Conservation (phyloP, 148 eudicot genomes). For the Selenicereus undatus region DNA sequence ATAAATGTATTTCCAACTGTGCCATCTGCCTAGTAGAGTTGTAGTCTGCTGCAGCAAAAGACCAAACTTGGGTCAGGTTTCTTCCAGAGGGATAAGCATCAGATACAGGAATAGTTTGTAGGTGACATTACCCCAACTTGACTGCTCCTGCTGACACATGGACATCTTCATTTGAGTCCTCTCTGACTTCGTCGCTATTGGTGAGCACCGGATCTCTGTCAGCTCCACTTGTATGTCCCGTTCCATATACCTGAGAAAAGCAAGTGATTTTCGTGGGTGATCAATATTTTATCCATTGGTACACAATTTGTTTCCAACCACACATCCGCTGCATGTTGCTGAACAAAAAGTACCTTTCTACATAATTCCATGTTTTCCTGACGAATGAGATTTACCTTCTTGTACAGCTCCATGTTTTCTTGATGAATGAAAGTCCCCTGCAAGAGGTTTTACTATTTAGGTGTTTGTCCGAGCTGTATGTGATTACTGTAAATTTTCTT, state of each 20-base stretch:
- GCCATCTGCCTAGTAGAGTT: not conserved
- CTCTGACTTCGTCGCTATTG: conserved; percentile 12
- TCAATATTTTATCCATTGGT: not conserved
- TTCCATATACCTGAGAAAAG: conserved; percentile 30
- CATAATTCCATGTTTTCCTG: conserved; percentile 47
- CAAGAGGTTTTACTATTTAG: conserved; percentile 18
- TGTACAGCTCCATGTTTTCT: conserved; percentile 62
- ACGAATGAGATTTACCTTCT: conserved; percentile 51
- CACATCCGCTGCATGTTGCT: not conserved
- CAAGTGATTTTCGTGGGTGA: not conserved
- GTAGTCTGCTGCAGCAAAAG: conserved; percentile 6
- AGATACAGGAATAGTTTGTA: not conserved
- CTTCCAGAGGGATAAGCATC: not conserved
- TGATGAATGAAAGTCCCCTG: conserved; percentile 60
- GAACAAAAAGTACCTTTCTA: conserved; percentile 42
- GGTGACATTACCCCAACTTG: conserved; percentile 42
- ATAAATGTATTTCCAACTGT: not conserved
- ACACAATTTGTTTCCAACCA: not conserved
- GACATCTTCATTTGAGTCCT: conserved; percentile 21
- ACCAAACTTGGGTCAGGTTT: not conserved
- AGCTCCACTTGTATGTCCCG: conserved; percentile 23
- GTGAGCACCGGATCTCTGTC: conserved; percentile 17
- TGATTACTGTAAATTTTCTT: not conserved
- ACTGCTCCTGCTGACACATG: conserved; percentile 18
- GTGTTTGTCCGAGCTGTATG: conserved; percentile 4